Conservation (phyloP, 352 stramenopile genomes). For the Globisporangium solare region DNA sequence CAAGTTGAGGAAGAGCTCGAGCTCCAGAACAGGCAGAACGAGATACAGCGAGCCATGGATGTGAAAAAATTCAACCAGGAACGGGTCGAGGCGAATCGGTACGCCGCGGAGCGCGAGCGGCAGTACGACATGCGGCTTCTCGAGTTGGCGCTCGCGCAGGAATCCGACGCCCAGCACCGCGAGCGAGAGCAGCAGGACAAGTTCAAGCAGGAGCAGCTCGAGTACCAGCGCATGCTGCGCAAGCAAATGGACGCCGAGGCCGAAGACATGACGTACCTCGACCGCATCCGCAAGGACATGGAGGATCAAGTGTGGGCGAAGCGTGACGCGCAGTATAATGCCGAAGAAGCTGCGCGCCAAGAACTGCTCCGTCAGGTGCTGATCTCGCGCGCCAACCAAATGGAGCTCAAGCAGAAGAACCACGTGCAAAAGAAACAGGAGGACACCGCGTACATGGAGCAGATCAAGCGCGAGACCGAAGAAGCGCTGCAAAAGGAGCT, state of each 20-base stretch:
- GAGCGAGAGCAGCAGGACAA: conserved; percentile 61
- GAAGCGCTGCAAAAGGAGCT: conserved; percentile 77
- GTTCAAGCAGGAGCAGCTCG: conserved; percentile 66
- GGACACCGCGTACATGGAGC: conserved; percentile 57
- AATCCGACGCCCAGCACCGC: conserved; percentile 49
- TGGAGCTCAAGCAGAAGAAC: conserved; percentile 36
- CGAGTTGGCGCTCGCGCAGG: conserved; percentile 49
- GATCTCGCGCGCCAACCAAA: conserved; percentile 47
- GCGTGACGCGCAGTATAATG: conserved; percentile 61
- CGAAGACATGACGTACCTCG: conserved; percentile 57
- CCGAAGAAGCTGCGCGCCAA: conserved; percentile 64
- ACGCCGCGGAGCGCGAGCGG: conserved; percentile 43
- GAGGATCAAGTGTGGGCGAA: conserved; percentile 75
- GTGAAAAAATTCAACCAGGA: conserved; percentile 76
- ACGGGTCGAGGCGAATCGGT: conserved; percentile 41
- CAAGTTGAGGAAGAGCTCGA: conserved; percentile 64
- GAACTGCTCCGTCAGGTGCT: conserved; percentile 73
- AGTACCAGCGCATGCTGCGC: conserved; percentile 70
- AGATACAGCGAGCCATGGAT: conserved; percentile 55
- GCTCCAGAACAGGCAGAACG: conserved; percentile 38
- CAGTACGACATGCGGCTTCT: conserved; percentile 63
- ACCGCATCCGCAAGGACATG: conserved; percentile 79
- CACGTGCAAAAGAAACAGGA: conserved; percentile 36
- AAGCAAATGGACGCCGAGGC: conserved; percentile 72
- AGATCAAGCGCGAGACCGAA: conserved; percentile 60